Conservation (phyloP, 441 rosid genomes). For the Pelargonium hybrid region DNA sequence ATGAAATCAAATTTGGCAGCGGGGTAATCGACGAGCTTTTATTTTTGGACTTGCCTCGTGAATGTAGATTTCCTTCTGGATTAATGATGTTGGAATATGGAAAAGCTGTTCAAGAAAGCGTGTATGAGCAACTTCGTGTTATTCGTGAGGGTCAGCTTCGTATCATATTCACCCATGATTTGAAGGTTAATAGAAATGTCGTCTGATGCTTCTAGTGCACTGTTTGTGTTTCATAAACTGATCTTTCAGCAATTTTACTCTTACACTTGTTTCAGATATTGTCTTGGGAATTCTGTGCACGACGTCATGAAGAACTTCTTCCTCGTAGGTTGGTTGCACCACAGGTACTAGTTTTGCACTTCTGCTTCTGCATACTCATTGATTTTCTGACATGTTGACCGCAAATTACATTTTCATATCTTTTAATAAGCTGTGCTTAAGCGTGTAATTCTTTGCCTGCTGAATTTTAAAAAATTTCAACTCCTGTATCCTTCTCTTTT, state of each 20-base stretch:
- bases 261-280: conserved; percentile 46
- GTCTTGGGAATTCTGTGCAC: conserved; percentile 97
- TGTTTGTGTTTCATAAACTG: conserved; percentile 3
- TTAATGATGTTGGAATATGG: conserved; percentile 75
- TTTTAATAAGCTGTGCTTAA: background rate
- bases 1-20: conserved; percentile 93
- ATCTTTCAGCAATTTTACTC: conserved; percentile 8
- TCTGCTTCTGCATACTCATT: background rate
- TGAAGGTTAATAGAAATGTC: conserved; percentile 46
- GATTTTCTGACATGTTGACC: background rate
- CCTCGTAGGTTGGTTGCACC: conserved; percentile 94
- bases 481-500: background rate
- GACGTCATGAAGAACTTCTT: conserved; percentile 88
- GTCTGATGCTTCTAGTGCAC: conserved; percentile 2
- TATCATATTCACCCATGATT: conserved; percentile 71
- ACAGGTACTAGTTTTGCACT: conserved; percentile 43
- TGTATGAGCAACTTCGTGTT: conserved; percentile 91
- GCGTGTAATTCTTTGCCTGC: background rate
- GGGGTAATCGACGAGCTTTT: conserved; percentile 94
- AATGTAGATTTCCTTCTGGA: conserved; percentile 64
- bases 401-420: background rate
- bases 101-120: conserved; percentile 95
- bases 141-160: conserved; percentile 98
- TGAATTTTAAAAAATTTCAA: background rate
- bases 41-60: conserved; percentile 80